Percentiles rank a stretch among this genome's conserved stretches.
phyloP scores from a whole-genome alignment of 2,329 filamentous ascomycete species.

The Talaromyces islandicus region DNA sequence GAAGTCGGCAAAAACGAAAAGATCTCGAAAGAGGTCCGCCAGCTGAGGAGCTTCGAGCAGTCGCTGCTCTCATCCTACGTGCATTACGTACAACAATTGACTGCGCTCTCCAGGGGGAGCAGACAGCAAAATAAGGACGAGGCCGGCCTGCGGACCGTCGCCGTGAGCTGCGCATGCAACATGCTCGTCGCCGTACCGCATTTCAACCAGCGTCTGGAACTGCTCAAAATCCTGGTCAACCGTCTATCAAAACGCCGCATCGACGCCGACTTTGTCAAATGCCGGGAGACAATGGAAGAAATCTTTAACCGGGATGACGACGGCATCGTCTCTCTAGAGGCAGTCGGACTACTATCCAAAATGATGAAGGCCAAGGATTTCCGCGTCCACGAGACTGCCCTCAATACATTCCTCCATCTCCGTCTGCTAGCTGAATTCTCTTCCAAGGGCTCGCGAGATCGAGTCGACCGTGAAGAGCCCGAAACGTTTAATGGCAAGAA shows the following conservation, averaged over 20 bases:
- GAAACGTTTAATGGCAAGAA: constrained; percentile 48
- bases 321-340: constrained; percentile 79
- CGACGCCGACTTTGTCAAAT: constrained; percentile 72
- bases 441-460: constrained; percentile 72
- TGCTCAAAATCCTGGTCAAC: constrained; percentile 79
- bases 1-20: constrained; percentile 67
- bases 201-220: constrained; percentile 90
- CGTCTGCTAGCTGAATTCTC: constrained; percentile 83
- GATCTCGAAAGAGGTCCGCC: constrained; percentile 85
- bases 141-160: constrained; percentile 59
- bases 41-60: constrained; percentile 78
- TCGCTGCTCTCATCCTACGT: constrained; percentile 81
- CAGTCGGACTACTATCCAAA: constrained; percentile 75
- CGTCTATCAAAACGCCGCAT: constrained; percentile 69
- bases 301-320: constrained; percentile 86
- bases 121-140: constrained; percentile 32
- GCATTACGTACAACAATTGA: constrained; percentile 70
- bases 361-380: constrained; percentile 93
- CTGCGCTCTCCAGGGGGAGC: constrained; percentile 56
- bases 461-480: constrained; percentile 58
- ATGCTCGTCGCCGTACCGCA: constrained; percentile 79
- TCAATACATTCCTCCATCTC: constrained; percentile 87
- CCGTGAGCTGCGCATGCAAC: constrained; percentile 78
- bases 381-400: constrained; percentile 71
- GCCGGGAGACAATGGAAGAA: constrained; percentile 69